phyloP scores from a whole-genome alignment of 140 eudicot genomes.

The Bidens hawaiensis region DNA sequence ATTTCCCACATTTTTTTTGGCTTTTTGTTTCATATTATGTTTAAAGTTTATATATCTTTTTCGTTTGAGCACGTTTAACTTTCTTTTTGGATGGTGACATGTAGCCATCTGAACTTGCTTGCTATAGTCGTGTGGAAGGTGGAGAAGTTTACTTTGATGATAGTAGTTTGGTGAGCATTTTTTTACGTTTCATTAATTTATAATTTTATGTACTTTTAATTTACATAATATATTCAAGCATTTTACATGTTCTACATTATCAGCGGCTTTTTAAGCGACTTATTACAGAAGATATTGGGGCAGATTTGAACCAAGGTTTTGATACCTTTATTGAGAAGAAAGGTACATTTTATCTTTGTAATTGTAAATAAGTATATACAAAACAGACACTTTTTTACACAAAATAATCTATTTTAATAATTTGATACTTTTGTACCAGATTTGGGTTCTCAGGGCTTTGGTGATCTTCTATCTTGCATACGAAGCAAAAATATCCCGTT shows the following conservation, averaged over 20 bases:
- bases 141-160: conserved; percentile 96
- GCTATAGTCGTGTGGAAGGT: conserved; percentile 95
- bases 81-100: conserved; percentile 14
- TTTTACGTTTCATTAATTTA: background rate
- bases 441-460: conserved; percentile 95
- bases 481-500: conserved; percentile 79
- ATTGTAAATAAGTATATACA: background rate
- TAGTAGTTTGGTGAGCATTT: conserved; percentile 83
- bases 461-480: conserved; percentile 82
- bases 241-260: conserved; percentile 15
- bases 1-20: background rate
- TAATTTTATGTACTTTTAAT: background rate
- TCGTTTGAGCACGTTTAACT: conserved; percentile 11
- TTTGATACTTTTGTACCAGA: conserved; percentile 36
- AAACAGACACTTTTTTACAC: background rate
- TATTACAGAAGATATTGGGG: conserved; percentile 91
- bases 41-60: background rate
- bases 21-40: background rate
- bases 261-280: conserved; percentile 96
- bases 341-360: conserved; percentile 36
- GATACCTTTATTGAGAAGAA: conserved; percentile 84
- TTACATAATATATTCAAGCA: background rate
- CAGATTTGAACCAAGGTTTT: conserved; percentile 93
- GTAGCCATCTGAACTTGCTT: conserved; percentile 95
- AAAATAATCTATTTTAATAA: background rate